A percentile compares a stretch with the other conserved stretches of the same genome.
Evolutionary conservation across 192 early-diverging fungal genomes (phyloP).

Genomic region (Backusella sp.): DNA sequence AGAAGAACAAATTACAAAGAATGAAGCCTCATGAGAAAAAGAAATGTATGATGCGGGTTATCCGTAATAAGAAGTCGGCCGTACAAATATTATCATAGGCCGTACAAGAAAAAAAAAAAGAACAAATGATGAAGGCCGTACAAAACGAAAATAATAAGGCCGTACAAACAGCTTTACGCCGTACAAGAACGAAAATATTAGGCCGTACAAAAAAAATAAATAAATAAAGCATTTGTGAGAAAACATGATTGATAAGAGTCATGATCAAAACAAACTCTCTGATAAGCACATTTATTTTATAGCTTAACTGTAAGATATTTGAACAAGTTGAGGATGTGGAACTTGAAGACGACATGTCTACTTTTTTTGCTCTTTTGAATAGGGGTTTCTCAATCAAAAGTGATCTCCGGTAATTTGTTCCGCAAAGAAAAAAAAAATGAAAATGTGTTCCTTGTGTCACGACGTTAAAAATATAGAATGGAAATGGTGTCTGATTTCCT

Average conservation of each 20-base stretch:
- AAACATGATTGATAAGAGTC: background rate
- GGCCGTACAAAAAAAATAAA: background rate
- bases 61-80: background rate
- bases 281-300: background rate
- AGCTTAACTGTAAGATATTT: background rate
- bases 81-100: background rate
- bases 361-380: background rate
- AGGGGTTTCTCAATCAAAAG: background rate
- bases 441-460: background rate
- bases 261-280: background rate
- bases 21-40: background rate
- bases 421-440: background rate
- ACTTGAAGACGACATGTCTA: background rate
- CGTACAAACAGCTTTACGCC: background rate
- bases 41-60: background rate
- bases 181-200: background rate
- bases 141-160: background rate
- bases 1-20: background rate
- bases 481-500: background rate
- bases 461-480: background rate
- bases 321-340: background rate
- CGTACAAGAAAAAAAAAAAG: background rate
- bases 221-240: background rate
- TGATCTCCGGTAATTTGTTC: background rate
- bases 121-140: background rate